These are phyloP conservation scores for Monosporozyma solicola DNA, from an alignment of 805 yeast genomes.

Conservation along the genomic window DNA sequence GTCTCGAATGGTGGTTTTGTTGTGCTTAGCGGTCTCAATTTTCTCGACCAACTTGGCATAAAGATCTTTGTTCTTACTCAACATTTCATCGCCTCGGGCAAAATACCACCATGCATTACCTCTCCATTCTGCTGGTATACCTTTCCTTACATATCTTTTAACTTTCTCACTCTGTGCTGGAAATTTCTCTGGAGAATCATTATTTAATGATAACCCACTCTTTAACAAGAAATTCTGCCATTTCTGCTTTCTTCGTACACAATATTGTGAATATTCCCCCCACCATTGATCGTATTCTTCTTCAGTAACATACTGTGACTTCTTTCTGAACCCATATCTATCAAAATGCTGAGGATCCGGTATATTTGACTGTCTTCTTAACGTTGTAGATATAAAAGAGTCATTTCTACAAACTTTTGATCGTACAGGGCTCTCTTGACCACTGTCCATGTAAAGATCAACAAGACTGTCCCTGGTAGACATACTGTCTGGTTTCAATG, in stretches of 20 bases:
- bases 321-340: conserved; percentile 80
- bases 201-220: conserved; percentile 48
- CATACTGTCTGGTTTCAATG: neutral
- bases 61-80: conserved; percentile 63
- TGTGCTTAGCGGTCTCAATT: conserved; percentile 34
- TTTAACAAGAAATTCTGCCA: conserved; percentile 64
- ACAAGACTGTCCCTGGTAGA: conserved; percentile 1
- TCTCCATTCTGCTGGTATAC: conserved; percentile 95
- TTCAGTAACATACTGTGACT: conserved; percentile 44
- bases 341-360: conserved; percentile 37
- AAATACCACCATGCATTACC: conserved; percentile 95
- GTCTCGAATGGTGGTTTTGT: conserved; percentile 39
- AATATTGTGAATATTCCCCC: conserved; percentile 51
- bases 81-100: conserved; percentile 71
- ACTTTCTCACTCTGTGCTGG: conserved; percentile 74
- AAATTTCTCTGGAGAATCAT: conserved; percentile 52
- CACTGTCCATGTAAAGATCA: neutral
- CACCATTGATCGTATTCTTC: conserved; percentile 71
- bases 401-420: neutral
- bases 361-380: conserved; percentile 3
- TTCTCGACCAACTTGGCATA: conserved; percentile 62
- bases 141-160: conserved; percentile 73
- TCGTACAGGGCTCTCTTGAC: neutral
- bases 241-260: conserved; percentile 55
- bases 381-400: conserved; percentile 3